A percentile compares a stretch with the other conserved stretches of the same genome.
These are phyloP conservation scores for Sanghuangporus sanghuang DNA, from an alignment of 1,284 basidiomycete genomes.

Conservation along the genomic window DNA sequence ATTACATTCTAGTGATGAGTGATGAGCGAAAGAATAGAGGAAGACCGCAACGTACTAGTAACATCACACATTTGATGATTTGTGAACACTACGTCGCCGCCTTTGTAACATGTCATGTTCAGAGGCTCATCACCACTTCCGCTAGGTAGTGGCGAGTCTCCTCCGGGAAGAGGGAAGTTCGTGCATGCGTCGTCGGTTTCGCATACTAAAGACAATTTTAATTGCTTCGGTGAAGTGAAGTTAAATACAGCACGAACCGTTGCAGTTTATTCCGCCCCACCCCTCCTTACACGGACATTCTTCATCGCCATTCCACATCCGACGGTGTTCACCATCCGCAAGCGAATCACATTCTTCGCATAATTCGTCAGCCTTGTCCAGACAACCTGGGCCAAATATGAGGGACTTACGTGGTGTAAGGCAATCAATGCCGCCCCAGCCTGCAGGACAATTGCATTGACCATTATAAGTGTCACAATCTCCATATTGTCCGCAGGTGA, in stretches of 20 bases:
- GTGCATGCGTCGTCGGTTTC: constrained; percentile 74
- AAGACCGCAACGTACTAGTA: constrained; percentile 62
- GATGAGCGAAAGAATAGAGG: not conserved
- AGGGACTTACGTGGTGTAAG: constrained; percentile 66
- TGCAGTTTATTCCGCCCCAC: constrained; percentile 96
- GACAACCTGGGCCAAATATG: not conserved
- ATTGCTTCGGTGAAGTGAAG: constrained; percentile 4
- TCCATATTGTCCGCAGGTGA: constrained; percentile 82
- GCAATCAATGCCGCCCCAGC: constrained; percentile 91
- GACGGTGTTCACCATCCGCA: constrained; percentile 81
- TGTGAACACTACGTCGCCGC: constrained; percentile 85
- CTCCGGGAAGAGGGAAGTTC: constrained; percentile 64
- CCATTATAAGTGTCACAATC: constrained; percentile 85
- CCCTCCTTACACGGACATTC: constrained; percentile 89
- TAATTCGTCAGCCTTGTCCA: not conserved
- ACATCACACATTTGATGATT: constrained; percentile 98
- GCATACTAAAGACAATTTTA: constrained; percentile 60
- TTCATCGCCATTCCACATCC: constrained; percentile 70
- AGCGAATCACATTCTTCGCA: constrained; percentile 82
- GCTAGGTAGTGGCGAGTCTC: constrained; percentile 34
- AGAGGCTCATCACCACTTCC: constrained; percentile 34
- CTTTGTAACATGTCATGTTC: constrained; percentile 93
- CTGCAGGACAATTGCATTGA: constrained; percentile 85
- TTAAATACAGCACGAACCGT: constrained; percentile 52
- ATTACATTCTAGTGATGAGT: not conserved